Evolutionary conservation across 2,329 filamentous ascomycete species (phyloP).

Genomic region (Paraphaeosphaeria sporulosa): DNA sequence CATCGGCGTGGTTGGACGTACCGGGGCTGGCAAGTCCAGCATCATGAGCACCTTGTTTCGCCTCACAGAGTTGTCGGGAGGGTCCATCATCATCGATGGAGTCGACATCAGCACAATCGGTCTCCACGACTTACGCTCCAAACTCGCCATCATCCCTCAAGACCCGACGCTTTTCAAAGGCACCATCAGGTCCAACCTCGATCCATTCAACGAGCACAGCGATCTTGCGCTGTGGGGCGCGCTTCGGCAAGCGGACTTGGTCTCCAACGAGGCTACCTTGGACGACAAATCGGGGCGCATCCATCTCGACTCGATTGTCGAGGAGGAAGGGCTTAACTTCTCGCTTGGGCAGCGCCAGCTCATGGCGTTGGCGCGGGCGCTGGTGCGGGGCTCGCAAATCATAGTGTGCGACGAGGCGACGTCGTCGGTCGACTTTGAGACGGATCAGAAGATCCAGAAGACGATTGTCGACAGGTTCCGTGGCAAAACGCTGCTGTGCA

Average conservation of each 20-base stretch:
- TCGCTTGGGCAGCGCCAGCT: slow-evolving; percentile 93
- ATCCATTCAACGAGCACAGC: slow-evolving; percentile 80
- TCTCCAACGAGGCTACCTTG: slow-evolving; percentile 58
- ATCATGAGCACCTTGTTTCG: slow-evolving; percentile 87
- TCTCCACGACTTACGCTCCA: slow-evolving; percentile 76
- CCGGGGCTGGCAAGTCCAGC: slow-evolving; percentile 82
- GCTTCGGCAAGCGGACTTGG: slow-evolving; percentile 77
- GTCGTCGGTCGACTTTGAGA: slow-evolving; percentile 92
- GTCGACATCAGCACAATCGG: slow-evolving; percentile 73
- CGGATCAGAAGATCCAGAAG: slow-evolving; percentile 91
- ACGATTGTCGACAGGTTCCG: slow-evolving; percentile 86
- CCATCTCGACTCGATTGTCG: slow-evolving; percentile 82
- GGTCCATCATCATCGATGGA: slow-evolving; percentile 58
- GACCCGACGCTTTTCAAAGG: slow-evolving; percentile 85
- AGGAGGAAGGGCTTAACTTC: slow-evolving; percentile 96
- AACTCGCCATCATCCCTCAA: slow-evolving; percentile 83
- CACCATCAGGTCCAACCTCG: slow-evolving; percentile 79
- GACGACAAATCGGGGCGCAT: slow-evolving; percentile 66
- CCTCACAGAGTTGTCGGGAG: slow-evolving; percentile 61
- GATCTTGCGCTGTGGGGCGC: slow-evolving; percentile 82
- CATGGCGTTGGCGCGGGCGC: slow-evolving; percentile 89
- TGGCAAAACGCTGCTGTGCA: slow-evolving; percentile 87
- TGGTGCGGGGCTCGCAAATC: slow-evolving; percentile 87
- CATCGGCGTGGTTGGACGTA: slow-evolving; percentile 82
- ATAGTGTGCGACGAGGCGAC: slow-evolving; percentile 98